Conservation (phyloP, 305 asterid genomes). For the Rubia tinctorum region DNA sequence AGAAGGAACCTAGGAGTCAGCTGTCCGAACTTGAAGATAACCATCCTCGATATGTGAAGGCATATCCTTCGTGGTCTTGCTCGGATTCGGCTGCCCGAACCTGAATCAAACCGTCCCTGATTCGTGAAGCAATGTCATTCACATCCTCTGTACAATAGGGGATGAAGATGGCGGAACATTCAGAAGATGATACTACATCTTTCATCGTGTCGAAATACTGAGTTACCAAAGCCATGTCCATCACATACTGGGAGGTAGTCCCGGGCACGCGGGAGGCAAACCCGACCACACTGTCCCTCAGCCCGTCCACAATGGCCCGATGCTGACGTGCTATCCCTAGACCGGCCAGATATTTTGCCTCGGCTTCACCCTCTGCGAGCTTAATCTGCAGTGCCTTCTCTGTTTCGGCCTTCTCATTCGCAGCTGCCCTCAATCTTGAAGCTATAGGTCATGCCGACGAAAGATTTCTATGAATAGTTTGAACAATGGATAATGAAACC, state of each 20-base stretch:
- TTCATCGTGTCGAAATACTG: constrained; percentile 32
- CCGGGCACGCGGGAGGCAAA: constrained; percentile 24
- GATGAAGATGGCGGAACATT: constrained; percentile 26
- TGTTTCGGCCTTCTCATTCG: constrained; percentile 27
- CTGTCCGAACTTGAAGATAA: not conserved
- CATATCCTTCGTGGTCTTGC: not conserved
- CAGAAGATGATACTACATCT: constrained; percentile 27
- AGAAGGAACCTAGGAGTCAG: not conserved
- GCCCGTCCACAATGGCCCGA: constrained; percentile 31
- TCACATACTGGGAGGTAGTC: constrained; percentile 27
- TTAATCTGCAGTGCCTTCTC: constrained; percentile 31
- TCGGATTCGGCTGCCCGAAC: not conserved
- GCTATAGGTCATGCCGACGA: constrained; percentile 8
- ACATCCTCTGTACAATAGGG: constrained; percentile 22
- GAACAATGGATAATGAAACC: no score
- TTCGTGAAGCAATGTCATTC: constrained; percentile 17
- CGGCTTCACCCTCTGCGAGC: constrained; percentile 32
- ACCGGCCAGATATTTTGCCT: constrained; percentile 22
- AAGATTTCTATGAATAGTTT: not conserved
- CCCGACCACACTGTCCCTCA: constrained; percentile 24
- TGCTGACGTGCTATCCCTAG: constrained; percentile 34
- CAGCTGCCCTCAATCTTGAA: constrained; percentile 27
- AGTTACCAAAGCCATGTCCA: constrained; percentile 31
- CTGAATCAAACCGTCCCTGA: constrained; percentile 24
- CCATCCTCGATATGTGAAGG: not conserved